These are phyloP conservation scores for Kwoniella sp. DNA, from an alignment of 768 basidiomycete species.

Conservation along the genomic window DNA sequence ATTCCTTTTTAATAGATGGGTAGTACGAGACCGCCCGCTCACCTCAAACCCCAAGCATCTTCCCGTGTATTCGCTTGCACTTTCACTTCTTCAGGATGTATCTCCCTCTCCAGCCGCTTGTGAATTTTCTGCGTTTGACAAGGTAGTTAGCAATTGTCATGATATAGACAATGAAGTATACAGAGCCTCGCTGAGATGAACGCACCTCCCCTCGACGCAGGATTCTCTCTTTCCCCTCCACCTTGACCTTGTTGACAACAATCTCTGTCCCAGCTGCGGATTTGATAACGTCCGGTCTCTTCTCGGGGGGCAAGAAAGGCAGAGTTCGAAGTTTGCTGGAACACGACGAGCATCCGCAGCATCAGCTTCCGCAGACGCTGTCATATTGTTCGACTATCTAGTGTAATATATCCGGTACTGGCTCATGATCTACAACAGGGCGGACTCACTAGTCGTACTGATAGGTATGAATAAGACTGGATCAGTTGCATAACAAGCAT, in stretches of 20 bases:
- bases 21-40: too few relatives aligned
- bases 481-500: not conserved
- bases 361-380: not conserved
- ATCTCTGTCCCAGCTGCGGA: constrained; percentile 52
- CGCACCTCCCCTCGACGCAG: constrained; percentile 53
- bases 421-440: too few relatives aligned
- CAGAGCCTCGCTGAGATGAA: too few relatives aligned
- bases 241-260: constrained; percentile 49
- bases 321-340: constrained; percentile 51
- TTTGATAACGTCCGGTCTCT: constrained; percentile 50
- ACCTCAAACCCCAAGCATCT: constrained; percentile 78
- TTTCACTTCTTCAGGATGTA: constrained; percentile 63
- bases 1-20: too few relatives aligned
- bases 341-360: too few relatives aligned
- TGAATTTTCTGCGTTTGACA: constrained; percentile 67
- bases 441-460: constrained; percentile 53
- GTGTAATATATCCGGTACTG: not conserved
- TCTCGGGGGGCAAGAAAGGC: constrained; percentile 43
- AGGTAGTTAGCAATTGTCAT: not conserved
- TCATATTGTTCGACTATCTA: too few relatives aligned
- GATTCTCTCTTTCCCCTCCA: constrained; percentile 52
- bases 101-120: constrained; percentile 72
- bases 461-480: not conserved
- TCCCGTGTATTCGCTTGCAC: constrained; percentile 64
- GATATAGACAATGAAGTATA: not conserved